Evolutionary conservation across 768 basidiomycete genomes (phyloP).

Genomic region (Cyclocybe cylindracea): DNA sequence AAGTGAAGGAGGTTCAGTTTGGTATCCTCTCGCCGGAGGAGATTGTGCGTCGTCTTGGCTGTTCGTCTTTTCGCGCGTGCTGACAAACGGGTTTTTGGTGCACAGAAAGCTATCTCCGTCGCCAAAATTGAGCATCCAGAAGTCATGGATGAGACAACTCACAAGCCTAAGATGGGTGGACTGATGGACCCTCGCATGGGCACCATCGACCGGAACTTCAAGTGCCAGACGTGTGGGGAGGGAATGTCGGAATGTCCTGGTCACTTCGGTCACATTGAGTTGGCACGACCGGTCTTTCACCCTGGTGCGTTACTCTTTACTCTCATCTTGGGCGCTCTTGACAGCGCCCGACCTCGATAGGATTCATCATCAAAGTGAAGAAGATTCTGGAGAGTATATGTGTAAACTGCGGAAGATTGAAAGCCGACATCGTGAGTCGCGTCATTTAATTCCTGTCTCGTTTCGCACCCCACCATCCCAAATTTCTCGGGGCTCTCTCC

Average conservation of each 20-base stretch:
- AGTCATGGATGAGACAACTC: conserved; percentile 94
- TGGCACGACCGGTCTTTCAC: conserved; percentile 96
- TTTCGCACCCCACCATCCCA: conserved; percentile 94
- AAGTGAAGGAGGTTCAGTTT: conserved; percentile 97
- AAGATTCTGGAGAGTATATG: conserved; percentile 99
- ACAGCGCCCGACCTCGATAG: conserved; percentile 27
- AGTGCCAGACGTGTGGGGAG: conserved; percentile 99
- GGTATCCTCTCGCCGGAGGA: conserved; percentile 98
- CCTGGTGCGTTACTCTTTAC: conserved; percentile 61
- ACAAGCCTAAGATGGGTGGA: conserved; percentile 89
- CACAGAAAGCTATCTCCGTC: conserved; percentile 96
- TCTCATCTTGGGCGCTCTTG: background rate
- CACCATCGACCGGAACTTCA: conserved; percentile 96
- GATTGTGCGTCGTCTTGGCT: conserved; percentile 66
- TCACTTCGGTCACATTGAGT: conserved; percentile 98
- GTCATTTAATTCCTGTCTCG: conserved; percentile 76
- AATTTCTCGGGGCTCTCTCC: conserved; percentile 99
- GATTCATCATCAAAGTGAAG: conserved; percentile 98
- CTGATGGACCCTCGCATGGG: conserved; percentile 99
- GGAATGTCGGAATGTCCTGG: conserved; percentile 99
- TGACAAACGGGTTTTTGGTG: conserved; percentile 19
- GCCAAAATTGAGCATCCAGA: conserved; percentile 99
- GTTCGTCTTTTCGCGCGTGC: conserved; percentile 1
- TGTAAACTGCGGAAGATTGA: conserved; percentile 97
- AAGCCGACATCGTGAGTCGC: conserved; percentile 95